These are phyloP conservation scores for Pezicula radicicola DNA, from an alignment of 2,329 filamentous ascomycete genomes.

Conservation along the genomic window DNA sequence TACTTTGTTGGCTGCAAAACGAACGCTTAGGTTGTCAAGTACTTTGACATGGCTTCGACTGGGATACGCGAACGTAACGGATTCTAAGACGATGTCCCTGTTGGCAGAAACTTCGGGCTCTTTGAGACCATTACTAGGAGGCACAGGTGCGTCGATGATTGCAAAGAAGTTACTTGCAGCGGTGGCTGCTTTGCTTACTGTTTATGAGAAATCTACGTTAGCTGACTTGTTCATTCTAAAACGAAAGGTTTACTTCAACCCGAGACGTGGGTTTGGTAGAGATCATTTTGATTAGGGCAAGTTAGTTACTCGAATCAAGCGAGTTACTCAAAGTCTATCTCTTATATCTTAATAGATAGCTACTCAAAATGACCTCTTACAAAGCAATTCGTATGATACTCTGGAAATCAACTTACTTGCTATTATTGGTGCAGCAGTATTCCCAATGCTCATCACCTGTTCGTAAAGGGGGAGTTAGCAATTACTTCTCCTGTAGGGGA, in stretches of 20 bases:
- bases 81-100: constrained; percentile 54
- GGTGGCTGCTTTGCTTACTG: constrained; percentile 29
- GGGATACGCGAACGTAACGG: constrained; percentile 30
- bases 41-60: constrained; percentile 23
- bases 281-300: too few species aligned
- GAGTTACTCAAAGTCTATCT: too few species aligned
- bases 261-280: too few species aligned
- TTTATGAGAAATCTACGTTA: too few species aligned
- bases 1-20: constrained; percentile 25
- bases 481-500: too few species aligned
- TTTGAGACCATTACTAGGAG: constrained; percentile 36
- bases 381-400: too few species aligned
- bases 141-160: constrained; percentile 33
- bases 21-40: constrained; percentile 27
- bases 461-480: too few species aligned
- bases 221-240: too few species aligned
- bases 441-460: constrained; percentile 49
- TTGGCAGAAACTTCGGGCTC: constrained; percentile 46
- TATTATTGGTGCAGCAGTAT: constrained; percentile 55
- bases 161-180: constrained; percentile 34
- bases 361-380: too few species aligned
- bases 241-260: too few species aligned
- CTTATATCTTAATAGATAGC: too few species aligned
- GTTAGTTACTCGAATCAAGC: too few species aligned
- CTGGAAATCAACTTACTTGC: constrained; percentile 28